These are phyloP conservation scores for Venturia aucupariae DNA, from an alignment of 2,329 filamentous ascomycete species.

Conservation along the genomic window DNA sequence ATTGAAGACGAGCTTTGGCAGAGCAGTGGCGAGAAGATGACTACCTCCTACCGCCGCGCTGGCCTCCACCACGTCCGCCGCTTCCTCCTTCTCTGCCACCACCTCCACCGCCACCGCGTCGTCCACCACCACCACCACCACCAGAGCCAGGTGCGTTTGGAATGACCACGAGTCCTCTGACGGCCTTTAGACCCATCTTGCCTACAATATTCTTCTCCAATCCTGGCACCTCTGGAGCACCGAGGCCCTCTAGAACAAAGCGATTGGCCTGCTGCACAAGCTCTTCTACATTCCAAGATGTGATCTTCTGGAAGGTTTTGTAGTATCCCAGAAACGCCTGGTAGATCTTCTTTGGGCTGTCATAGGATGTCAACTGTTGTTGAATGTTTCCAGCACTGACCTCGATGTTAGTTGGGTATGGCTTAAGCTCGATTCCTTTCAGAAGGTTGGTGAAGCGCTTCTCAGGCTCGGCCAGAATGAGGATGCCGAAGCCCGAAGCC, in stretches of 20 bases:
- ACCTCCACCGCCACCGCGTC: background rate
- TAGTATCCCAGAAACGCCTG: constrained; percentile 40
- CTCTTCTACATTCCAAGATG: constrained; percentile 31
- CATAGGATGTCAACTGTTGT: background rate
- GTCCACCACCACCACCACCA: background rate
- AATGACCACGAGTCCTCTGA: constrained; percentile 24
- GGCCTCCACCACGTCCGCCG: constrained; percentile 2
- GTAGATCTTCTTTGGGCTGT: constrained; percentile 31
- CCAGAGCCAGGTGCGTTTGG: background rate
- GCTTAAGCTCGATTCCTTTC: constrained; percentile 40
- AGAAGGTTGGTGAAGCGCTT: constrained; percentile 43
- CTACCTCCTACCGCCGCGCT: background rate
- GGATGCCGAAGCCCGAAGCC: constrained; percentile 50
- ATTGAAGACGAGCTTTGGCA: background rate
- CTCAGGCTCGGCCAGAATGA: constrained; percentile 44
- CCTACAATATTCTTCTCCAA: constrained; percentile 37
- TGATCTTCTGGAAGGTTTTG: constrained; percentile 31
- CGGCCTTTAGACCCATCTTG: constrained; percentile 41
- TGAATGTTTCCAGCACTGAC: constrained; percentile 16
- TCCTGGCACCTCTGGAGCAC: constrained; percentile 37
- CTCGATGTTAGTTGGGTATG: constrained; percentile 33
- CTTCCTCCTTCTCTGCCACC: background rate
- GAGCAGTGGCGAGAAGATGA: background rate
- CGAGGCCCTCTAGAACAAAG: constrained; percentile 32
- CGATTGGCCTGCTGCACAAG: constrained; percentile 36